Evolutionary conservation across 805 yeast species (phyloP).

Genomic region (Pichia pseudocactophila): DNA sequence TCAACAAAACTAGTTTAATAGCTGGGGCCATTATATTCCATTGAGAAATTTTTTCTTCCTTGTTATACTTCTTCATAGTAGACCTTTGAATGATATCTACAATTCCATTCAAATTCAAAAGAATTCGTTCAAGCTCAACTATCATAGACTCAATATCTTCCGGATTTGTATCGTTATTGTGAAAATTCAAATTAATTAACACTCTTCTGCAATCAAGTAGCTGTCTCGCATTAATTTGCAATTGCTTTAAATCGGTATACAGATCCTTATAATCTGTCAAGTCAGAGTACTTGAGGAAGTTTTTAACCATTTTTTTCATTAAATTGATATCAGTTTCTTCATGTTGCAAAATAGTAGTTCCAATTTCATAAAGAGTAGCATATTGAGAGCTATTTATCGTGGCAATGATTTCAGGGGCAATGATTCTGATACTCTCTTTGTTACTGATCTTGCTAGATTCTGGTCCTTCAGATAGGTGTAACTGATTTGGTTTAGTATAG

Average conservation of each 20-base stretch:
- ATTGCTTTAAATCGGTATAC: constrained; percentile 9
- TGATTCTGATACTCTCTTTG: constrained; percentile 17
- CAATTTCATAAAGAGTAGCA: constrained; percentile 40
- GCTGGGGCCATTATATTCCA: constrained; percentile 60
- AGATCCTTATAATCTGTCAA: constrained; percentile 20
- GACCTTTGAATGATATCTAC: constrained; percentile 23
- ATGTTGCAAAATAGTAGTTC: constrained; percentile 34
- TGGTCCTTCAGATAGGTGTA: constrained; percentile 32
- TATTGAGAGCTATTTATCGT: constrained; percentile 53
- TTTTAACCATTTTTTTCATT: constrained; percentile 31
- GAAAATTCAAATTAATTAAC: constrained; percentile 9
- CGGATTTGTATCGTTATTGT: neutral
- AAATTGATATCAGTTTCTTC: constrained; percentile 31
- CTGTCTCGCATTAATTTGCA: constrained; percentile 20
- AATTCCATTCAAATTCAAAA: constrained; percentile 19
- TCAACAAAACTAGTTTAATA: constrained; percentile 61
- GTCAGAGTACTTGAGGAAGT: constrained; percentile 22
- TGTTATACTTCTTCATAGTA: constrained; percentile 22
- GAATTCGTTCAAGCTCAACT: constrained; percentile 22
- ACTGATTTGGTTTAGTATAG: constrained; percentile 41
- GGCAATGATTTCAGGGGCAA: constrained; percentile 39
- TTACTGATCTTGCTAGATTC: constrained; percentile 2
- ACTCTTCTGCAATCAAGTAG: constrained; percentile 18
- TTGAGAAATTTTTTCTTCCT: constrained; percentile 37
- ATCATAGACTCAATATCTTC: constrained; percentile 14